Evolutionary conservation across 768 basidiomycete species (phyloP).

Genomic region (Gloeostereum incarnatum): DNA sequence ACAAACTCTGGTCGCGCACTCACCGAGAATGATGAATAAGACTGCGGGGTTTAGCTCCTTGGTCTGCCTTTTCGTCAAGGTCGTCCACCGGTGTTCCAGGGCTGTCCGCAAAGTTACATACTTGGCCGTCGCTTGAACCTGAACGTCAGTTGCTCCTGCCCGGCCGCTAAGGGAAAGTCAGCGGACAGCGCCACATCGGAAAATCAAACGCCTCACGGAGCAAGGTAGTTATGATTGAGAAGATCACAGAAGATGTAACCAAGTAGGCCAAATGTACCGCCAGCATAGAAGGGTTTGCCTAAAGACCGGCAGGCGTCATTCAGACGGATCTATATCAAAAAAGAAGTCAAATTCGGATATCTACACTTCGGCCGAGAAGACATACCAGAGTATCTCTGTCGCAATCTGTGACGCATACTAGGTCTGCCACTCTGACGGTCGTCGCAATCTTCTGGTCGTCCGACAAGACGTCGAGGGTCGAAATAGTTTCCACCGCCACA

Average conservation of each 20-base stretch:
- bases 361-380: constrained; percentile 9
- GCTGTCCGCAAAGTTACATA: constrained; percentile 60
- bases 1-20: no score
- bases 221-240: constrained; percentile 76
- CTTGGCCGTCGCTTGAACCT: constrained; percentile 33
- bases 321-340: constrained; percentile 49
- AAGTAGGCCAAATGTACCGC: constrained; percentile 80
- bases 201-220: constrained; percentile 53
- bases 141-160: constrained; percentile 42
- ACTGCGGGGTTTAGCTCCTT: constrained; percentile 76
- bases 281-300: constrained; percentile 81
- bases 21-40: constrained; percentile 69
- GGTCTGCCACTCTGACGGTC: constrained; percentile 59
- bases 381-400: constrained; percentile 63
- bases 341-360: constrained; percentile 3
- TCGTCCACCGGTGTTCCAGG: constrained; percentile 59
- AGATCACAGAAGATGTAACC: constrained; percentile 97
- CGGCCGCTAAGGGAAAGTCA: constrained; percentile 41
- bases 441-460: constrained; percentile 44
- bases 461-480: constrained; percentile 36
- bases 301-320: constrained; percentile 74
- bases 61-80: constrained; percentile 63
- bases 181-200: constrained; percentile 3
- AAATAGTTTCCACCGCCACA: constrained; percentile 67
- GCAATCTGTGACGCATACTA: constrained; percentile 85